Conservation (phyloP, 352 stramenopile species). For the Hyaloperonospora arabidopsidis region DNA sequence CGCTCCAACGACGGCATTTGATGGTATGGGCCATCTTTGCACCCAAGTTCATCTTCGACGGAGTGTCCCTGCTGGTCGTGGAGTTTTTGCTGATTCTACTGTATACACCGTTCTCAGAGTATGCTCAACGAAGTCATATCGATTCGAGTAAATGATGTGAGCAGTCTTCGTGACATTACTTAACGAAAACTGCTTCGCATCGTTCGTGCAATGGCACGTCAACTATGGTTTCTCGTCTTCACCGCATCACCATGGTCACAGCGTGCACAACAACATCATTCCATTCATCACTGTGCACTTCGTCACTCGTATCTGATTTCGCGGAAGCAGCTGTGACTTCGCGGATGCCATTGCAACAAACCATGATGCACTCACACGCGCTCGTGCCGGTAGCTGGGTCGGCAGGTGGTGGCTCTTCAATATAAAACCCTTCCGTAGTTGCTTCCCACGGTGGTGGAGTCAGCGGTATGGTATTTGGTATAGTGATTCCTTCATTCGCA, state of each 20-base stretch:
- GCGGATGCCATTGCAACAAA: constrained; percentile 47
- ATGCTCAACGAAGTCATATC: constrained; percentile 7
- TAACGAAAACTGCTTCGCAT: background rate
- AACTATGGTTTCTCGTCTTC: background rate
- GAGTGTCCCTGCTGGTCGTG: constrained; percentile 45
- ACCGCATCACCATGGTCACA: constrained; percentile 27
- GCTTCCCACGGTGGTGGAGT: constrained; percentile 28
- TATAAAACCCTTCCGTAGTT: constrained; percentile 44
- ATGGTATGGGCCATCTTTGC: constrained; percentile 92
- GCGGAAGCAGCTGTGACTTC: constrained; percentile 28
- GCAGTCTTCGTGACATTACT: too few species aligned
- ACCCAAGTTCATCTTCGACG: constrained; percentile 87
- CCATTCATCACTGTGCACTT: constrained; percentile 31
- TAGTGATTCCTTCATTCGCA: constrained; percentile 33
- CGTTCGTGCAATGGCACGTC: background rate
- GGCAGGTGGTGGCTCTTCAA: constrained; percentile 39
- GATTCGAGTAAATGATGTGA: constrained; percentile 12
- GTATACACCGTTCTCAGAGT: constrained; percentile 17
- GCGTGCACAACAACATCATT: constrained; percentile 46
- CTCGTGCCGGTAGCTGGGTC: constrained; percentile 19
- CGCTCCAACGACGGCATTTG: constrained; percentile 78
- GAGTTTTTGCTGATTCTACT: constrained; percentile 41
- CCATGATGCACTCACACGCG: constrained; percentile 41
- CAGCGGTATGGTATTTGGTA: constrained; percentile 32
- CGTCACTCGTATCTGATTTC: constrained; percentile 13